Evolutionary conservation across 768 basidiomycete genomes (phyloP), one percentile per base, ranked within the genome.

Genomic region (Coprinopsis strossmayeri): DNA sequence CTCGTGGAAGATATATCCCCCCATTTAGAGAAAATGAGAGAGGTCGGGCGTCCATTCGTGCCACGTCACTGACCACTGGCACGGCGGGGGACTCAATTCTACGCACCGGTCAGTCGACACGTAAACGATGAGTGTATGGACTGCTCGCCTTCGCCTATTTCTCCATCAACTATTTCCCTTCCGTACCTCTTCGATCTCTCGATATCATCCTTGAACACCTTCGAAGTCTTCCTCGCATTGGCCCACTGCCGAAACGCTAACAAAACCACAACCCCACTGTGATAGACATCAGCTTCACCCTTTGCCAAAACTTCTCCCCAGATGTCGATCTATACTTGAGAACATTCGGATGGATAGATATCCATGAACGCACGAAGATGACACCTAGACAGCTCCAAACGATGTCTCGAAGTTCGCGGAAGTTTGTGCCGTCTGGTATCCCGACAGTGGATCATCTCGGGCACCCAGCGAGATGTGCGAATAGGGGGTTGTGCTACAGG

Each of bases 361-460:
- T 43, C 61, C 61, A 60, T 2, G 59, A 53, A 15, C 56, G 60
- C 3, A 53, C 50, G 34, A 62, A 57, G 9, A 57, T n/a, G n/a
- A 56, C 57, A 1, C 48, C 55, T 3, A 60, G 18, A 34, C 61
- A 58, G 18, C 56, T 51, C 53, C 52, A 54, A 18, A 60, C 34
- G 35, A 60, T 55, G 28, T 53, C 49, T 15, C 10, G 25, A n/a
- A 18, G 32, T 23, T 35, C 45, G n/a, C n/a, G n/a, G n/a, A n/a
- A n/a, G n/a, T n/a, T n/a, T n/a, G n/a, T n/a, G n/a, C n/a, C n/a
- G n/a, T n/a, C n/a, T n/a, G n/a, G n/a, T n/a, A n/a, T n/a, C n/a
- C n/a, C n/a, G n/a, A n/a, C n/a, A n/a, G n/a, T n/a, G n/a, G n/a
- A n/a, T n/a, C n/a, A n/a, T n/a, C n/a, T n/a, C n/a, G n/a, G n/a